phyloP scores from a whole-genome alignment of 2,329 filamentous ascomycete species.

The Salinomyces thailandicus region DNA sequence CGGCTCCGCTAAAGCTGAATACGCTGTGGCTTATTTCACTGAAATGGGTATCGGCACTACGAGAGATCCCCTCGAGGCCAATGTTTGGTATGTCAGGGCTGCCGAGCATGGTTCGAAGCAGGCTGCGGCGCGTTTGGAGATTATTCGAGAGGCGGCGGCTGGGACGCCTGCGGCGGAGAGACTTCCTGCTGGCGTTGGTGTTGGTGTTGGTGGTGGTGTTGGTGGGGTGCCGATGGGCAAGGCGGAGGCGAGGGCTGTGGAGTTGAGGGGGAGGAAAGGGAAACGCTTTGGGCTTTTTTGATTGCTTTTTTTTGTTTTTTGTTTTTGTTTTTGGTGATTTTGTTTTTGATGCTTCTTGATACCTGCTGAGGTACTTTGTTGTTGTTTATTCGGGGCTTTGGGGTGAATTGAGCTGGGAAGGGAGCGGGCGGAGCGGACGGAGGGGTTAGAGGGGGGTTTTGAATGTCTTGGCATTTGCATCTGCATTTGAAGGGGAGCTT shows the following conservation, averaged over 20 bases:
- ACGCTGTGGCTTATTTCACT: conserved; percentile 92
- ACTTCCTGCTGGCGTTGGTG: conserved; percentile 1
- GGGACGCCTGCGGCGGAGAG: conserved; percentile 37
- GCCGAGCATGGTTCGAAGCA: conserved; percentile 85
- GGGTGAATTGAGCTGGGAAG: too few species aligned
- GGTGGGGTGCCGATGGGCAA: conserved; percentile 23
- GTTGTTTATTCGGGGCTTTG: too few species aligned
- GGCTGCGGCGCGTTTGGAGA: conserved; percentile 73
- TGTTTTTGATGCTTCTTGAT: neutral
- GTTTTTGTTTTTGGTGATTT: neutral
- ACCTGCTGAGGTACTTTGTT: too few species aligned
- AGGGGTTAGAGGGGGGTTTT: neutral
- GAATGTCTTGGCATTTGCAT: neutral
- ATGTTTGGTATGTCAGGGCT: conserved; percentile 96
- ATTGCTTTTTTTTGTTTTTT: neutral
- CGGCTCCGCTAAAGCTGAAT: conserved; percentile 67
- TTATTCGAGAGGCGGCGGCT: conserved; percentile 72
- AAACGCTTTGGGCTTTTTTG: conserved; percentile 24
- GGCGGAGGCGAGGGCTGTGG: conserved; percentile 22
- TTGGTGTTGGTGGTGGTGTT: neutral
- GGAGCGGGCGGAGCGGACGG: neutral
- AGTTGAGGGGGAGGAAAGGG: conserved; percentile 21
- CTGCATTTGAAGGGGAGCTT: neutral
- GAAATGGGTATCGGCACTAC: conserved; percentile 97
- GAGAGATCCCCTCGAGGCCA: conserved; percentile 88